Conservation (phyloP, 2,329 filamentous ascomycete species). For the Aspergillus fumigatus region DNA sequence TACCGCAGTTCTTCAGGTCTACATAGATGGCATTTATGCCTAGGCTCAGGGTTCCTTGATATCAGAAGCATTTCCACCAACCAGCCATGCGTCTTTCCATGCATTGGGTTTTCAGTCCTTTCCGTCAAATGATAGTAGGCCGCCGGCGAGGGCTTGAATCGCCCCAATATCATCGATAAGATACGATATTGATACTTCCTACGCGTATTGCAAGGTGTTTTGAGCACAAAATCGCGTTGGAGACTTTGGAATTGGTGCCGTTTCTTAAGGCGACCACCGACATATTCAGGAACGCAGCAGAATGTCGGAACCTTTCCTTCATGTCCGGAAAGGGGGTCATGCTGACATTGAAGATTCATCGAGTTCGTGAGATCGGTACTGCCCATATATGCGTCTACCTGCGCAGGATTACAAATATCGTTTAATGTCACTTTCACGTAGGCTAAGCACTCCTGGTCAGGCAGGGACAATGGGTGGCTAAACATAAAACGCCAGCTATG, state of each 20-base stretch:
- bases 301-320: conserved; percentile 45
- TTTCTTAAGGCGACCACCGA: conserved; percentile 66
- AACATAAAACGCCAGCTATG: neutral
- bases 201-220: conserved; percentile 50
- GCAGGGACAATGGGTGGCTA: neutral
- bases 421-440: conserved; percentile 61
- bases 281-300: conserved; percentile 43
- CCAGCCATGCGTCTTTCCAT: conserved; percentile 58
- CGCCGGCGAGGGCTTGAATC: conserved; percentile 62
- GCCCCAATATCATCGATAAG: conserved; percentile 54
- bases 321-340: conserved; percentile 65
- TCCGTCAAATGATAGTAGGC: conserved; percentile 58
- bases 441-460: conserved; percentile 51
- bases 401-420: conserved; percentile 60
- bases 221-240: conserved; percentile 55
- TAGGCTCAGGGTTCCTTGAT: conserved; percentile 56
- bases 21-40: conserved; percentile 65
- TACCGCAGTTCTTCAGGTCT: conserved; percentile 58
- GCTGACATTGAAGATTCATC: conserved; percentile 61
- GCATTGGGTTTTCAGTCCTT: conserved; percentile 43
- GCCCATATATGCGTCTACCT: conserved; percentile 47
- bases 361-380: conserved; percentile 45
- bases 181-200: conserved; percentile 53
- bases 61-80: conserved; percentile 72
- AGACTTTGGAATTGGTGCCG: conserved; percentile 61